Base-by-base conservation (phyloP, 805 yeast species). In the Sugiyamaella qingdaonensis region DNA sequence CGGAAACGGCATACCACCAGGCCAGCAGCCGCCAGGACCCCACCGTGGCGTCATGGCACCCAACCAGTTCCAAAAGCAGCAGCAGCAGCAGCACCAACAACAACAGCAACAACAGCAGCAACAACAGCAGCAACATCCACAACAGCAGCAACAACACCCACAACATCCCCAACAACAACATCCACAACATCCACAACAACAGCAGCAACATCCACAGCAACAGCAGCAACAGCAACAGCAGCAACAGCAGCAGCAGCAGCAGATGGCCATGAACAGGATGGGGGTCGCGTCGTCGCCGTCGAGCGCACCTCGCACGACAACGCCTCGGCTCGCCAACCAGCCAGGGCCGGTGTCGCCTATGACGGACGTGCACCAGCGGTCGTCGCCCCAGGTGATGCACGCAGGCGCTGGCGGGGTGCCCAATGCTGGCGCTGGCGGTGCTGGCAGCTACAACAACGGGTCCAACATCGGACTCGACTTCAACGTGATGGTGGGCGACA, bases 321-420 rank as follows among this genome's bases (percentile, higher is more conserved):
- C 68, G 2, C 69, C 68, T 9, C 60, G 64, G 49, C 49, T 65
- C 41, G 53, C 63, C 24, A 65, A 62, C 50, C 67, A 61, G 49
- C 61, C 53, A 34, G 53, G 56, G 10, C 63, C 67, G 8, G 61
- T 58, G 24, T 61, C 66, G 27, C 66, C 65, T 5, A 41, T 62
- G 56, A 49, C 52, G 11, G 52, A 49, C 13, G 41, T 34, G 27
- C 50, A 47, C 32, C 42, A 35, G 39, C 53, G 53, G 21, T 51
- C 49, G 31, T 51, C 54, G 27, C 48, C 48, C 8, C 33, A 45
- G 16, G 29, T 45, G 37, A 24, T 31, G 34, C 46, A 46, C n/a
- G 36, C 48, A 18, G 44, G 31, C 8, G 48, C 19, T n/a, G 51
- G 41, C 8, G 50, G 31, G 4, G 27, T 21, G n/a, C 21, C 44